Evolutionary conservation across 2,329 filamentous ascomycete species (phyloP), one percentile per base, ranked within the genome.

Genomic region (Colletotrichum acutatum): DNA sequence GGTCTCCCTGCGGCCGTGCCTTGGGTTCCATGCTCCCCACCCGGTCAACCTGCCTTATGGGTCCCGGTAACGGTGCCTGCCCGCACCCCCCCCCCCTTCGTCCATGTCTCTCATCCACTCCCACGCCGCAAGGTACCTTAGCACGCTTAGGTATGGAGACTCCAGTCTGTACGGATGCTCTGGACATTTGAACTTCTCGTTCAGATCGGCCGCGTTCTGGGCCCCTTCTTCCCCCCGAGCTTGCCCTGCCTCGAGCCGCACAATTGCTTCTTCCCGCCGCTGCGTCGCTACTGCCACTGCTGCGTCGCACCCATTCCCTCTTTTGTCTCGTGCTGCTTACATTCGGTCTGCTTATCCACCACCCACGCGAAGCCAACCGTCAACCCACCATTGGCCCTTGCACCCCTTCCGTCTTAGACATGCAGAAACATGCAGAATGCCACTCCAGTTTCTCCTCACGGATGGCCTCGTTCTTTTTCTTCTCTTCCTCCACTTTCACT

Each of bases 201-300:
- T 16, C 11, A 24, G 42, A 70, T 65, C 53, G 60, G 42, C 66
- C 66, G 60, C 34, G 70, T 72, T 72, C 70, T 72, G 56, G 70
- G 22, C 70, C 66, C 37, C 37, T 8, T 8, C 0, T 7, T 11
- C 37, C 5, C 37, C 32, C 24, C 24, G 37, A 22, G 19, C 28
- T 22, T 68, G 49, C 49, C 65, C 69, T 68, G 58, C 46, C 66
- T 57, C 66, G 56, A 72, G 60, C 70, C 70, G 70, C 66, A 70
- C 58, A 54, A 58, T 72, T 72, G 42, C 66, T 72, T 70, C 70
- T 72, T 70, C 54, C 37, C 30, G 60, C 16, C 14, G 37, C 37
- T 42, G 37, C 37, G 37, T 42, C 37, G 37, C 34, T 14, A 16
- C 37, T 42, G 37, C 37, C 37, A 19, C 37, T 42, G 7, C 37